Evolutionary conservation across 352 stramenopile genomes (phyloP), one percentile per base, ranked within the genome.

Genomic region (Pythium phragmiticola): DNA sequence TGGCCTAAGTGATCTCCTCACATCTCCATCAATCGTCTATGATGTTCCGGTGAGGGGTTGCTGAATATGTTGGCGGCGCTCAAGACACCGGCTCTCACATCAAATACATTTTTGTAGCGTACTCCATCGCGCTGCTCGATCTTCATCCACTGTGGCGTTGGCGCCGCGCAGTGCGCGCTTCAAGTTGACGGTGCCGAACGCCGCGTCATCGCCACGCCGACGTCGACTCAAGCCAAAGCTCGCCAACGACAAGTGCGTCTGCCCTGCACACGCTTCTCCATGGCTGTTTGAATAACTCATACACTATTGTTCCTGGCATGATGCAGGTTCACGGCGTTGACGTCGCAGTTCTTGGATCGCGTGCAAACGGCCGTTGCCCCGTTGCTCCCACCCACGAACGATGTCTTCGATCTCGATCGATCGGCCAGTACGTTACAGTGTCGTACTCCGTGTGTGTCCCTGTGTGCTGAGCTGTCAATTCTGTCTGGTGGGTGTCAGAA

Each of bases 321-420:
- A 14, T 17, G 5, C 53, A 93, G 84, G 61, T 93, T 93, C 48
- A 46, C 60, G 2, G 65, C 61, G 28, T 57, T 93, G 28, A 74
- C 77, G 42, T 56, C 60, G 7, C 59, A 71, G 46, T 93, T 90
- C 63, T 72, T 93, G 23, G 82, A 90, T 37, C 80, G 81, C 19
- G 81, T 92, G 21, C 70, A 90, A 43, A 51, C 26, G 36, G 84
- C 84, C 1, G 65, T 93, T 39, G 66, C 66, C 62, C 84, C 84
- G 34, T 65, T 93, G 37, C 65, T 83, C 42, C 82, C 84, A 13
- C 84, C 84, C 2, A 66, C 80, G 45, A 93, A 93, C 50, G 65
- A 80, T 4, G 58, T 70, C 3, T 91, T 93, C 54, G 65, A 74
- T 13, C 52, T 93, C 17, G 60, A 81, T 36, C 76, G 77, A 33